Percentiles rank a stretch among this genome's conserved stretches.
Evolutionary conservation across 345 rosid species (phyloP).

Genomic region (Pistacia integerrima): DNA sequence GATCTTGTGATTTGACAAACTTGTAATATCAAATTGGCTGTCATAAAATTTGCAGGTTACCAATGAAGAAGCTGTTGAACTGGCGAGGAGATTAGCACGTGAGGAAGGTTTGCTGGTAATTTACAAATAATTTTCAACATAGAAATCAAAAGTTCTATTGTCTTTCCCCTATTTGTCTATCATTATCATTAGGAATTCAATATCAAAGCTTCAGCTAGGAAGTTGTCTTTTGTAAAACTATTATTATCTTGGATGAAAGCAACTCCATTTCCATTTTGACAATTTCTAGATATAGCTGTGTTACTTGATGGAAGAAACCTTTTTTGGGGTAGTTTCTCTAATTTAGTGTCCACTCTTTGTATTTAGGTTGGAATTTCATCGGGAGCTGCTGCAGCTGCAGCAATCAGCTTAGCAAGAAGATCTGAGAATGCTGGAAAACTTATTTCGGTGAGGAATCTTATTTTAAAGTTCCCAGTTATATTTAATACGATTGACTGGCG

Average conservation of each 20-base stretch:
- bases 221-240: neutral
- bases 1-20: neutral
- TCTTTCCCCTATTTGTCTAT: constrained; percentile 13
- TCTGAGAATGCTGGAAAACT: constrained; percentile 92
- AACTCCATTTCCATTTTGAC: neutral
- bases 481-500: no score
- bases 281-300: neutral
- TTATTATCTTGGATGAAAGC: neutral
- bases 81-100: constrained; percentile 87
- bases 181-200: neutral
- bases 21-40: neutral
- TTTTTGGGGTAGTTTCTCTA: neutral
- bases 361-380: constrained; percentile 92
- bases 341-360: constrained; percentile 1
- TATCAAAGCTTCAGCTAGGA: neutral
- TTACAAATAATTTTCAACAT: constrained; percentile 11
- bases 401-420: constrained; percentile 74
- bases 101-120: constrained; percentile 96
- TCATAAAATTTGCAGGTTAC: constrained; percentile 52
- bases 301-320: neutral
- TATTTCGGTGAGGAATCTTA: constrained; percentile 53
- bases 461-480: neutral
- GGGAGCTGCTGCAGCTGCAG: constrained; percentile 98
- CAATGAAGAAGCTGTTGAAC: constrained; percentile 78
- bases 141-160: neutral